Conservation (phyloP, 2,329 filamentous ascomycete species). For the Aspergillus floridensis region DNA sequence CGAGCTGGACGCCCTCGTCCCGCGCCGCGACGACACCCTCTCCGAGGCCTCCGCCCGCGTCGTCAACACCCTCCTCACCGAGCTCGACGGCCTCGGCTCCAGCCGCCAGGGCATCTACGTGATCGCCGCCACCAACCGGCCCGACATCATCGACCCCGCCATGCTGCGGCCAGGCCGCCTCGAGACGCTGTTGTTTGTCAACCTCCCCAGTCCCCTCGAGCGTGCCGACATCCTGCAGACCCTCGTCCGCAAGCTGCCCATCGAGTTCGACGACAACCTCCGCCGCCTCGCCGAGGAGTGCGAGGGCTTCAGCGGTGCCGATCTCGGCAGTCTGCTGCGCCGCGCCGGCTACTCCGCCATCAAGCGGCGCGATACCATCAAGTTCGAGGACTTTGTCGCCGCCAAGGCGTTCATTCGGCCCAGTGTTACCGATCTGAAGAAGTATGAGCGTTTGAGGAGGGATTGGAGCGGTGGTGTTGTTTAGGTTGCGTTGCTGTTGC, state of each 20-base stretch:
- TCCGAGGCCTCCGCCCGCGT: slow-evolving; percentile 84
- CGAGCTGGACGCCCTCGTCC: slow-evolving; percentile 89
- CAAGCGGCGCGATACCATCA: slow-evolving; percentile 48
- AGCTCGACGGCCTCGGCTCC: slow-evolving; percentile 77
- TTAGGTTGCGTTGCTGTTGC: slow-evolving; percentile 16
- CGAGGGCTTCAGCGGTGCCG: slow-evolving; percentile 71
- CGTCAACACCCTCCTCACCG: slow-evolving; percentile 91
- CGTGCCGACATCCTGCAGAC: slow-evolving; percentile 82
- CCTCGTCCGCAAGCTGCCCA: slow-evolving; percentile 50
- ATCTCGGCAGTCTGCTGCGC: slow-evolving; percentile 58
- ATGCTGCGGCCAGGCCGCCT: slow-evolving; percentile 90
- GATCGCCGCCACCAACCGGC: slow-evolving; percentile 90
- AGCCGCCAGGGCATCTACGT: slow-evolving; percentile 85
- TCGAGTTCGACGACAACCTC: slow-evolving; percentile 56
- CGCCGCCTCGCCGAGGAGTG: slow-evolving; percentile 69
- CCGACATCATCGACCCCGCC: slow-evolving; percentile 93
- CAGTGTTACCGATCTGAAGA: slow-evolving; percentile 57
- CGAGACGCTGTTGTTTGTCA: slow-evolving; percentile 84
- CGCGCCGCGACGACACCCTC: slow-evolving; percentile 72
- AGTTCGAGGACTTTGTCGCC: slow-evolving; percentile 43
- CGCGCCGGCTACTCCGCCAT: slow-evolving; percentile 60
- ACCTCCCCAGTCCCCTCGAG: slow-evolving; percentile 74
- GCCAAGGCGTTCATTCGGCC: slow-evolving; percentile 42
- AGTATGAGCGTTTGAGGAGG: slow-evolving; percentile 55
- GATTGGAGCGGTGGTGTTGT: slow-evolving; percentile 45